A percentile compares a stretch with the other conserved stretches of the same genome.
Evolutionary conservation across 768 basidiomycete species (phyloP).

Genomic region (Candolleomyces eurysporus): DNA sequence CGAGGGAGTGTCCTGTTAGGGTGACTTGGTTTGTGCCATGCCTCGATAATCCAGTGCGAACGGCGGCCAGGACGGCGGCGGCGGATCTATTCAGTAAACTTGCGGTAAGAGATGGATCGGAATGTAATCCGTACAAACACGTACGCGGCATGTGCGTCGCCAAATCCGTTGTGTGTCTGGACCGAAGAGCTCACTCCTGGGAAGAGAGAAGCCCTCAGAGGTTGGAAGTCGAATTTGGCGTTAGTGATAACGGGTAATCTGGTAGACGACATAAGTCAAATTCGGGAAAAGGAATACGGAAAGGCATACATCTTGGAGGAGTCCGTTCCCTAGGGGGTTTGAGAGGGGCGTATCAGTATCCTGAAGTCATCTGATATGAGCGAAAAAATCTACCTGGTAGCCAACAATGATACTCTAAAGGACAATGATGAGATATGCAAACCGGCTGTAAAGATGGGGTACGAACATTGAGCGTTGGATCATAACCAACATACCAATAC

Average conservation of each 20-base stretch:
- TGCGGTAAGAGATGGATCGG: background rate
- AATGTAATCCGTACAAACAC: background rate
- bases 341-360: background rate
- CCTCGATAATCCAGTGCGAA: slow-evolving; percentile 8
- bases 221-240: slow-evolving; percentile 34
- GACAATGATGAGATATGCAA: background rate
- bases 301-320: slow-evolving; percentile 9
- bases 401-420: slow-evolving; percentile 32
- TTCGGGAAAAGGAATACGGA: background rate
- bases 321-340: slow-evolving; percentile 9
- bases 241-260: slow-evolving; percentile 53
- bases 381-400: slow-evolving; percentile 26
- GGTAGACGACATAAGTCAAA: background rate
- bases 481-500: slow-evolving; percentile 47
- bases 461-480: slow-evolving; percentile 28
- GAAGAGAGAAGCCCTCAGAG: slow-evolving; percentile 47
- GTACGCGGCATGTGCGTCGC: slow-evolving; percentile 41
- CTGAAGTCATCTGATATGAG: background rate
- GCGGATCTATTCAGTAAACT: slow-evolving; percentile 31
- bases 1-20: slow-evolving; percentile 27
- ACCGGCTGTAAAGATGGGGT: background rate
- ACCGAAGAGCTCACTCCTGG: slow-evolving; percentile 48
- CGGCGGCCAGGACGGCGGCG: slow-evolving; percentile 25
- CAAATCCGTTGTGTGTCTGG: slow-evolving; percentile 54
- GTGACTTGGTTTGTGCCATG: slow-evolving; percentile 30